Evolutionary conservation across 192 early-diverging fungal species (phyloP).

Genomic region (Coemansia javaensis): DNA sequence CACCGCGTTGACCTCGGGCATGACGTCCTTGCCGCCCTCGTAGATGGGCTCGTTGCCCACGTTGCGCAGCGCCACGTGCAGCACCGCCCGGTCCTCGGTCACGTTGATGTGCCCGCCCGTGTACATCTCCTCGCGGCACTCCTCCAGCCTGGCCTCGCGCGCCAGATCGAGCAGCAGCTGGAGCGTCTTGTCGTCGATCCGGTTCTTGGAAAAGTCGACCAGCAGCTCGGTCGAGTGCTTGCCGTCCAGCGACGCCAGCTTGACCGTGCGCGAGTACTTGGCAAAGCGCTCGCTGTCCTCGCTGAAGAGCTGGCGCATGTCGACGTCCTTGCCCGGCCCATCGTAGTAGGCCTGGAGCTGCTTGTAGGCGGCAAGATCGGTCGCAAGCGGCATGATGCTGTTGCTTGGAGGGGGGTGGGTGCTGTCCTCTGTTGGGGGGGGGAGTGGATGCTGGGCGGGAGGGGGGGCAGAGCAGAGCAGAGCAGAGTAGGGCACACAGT

Average conservation of each 20-base stretch:
- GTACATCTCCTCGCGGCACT: conserved; percentile 91
- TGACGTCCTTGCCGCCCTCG: conserved; percentile 85
- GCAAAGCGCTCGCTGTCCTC: conserved; percentile 73
- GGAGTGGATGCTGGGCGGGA: too few relatives aligned
- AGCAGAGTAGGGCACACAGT: too few relatives aligned
- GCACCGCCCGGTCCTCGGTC: conserved; percentile 92
- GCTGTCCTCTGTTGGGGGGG: too few relatives aligned
- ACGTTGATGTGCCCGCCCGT: conserved; percentile 94
- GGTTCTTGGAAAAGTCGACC: conserved; percentile 97
- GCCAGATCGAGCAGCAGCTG: conserved; percentile 75
- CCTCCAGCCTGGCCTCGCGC: conserved; percentile 77
- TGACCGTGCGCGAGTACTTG: conserved; percentile 70
- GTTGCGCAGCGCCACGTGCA: conserved; percentile 94
- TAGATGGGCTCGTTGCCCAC: conserved; percentile 76
- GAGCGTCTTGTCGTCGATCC: conserved; percentile 77
- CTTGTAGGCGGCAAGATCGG: conserved; percentile 77
- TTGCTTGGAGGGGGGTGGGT: too few relatives aligned
- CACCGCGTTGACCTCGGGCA: conserved; percentile 92
- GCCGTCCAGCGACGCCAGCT: conserved; percentile 45
- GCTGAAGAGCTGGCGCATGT: conserved; percentile 78
- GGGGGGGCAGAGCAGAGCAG: too few relatives aligned
- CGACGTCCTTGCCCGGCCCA: conserved; percentile 61
- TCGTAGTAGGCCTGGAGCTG: conserved; percentile 89
- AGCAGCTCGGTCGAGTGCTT: conserved; percentile 63
- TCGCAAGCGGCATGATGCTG: conserved; percentile 70